Conservation (phyloP, 2,329 filamentous ascomycete species). For the Colletotrichum liaoningense region DNA sequence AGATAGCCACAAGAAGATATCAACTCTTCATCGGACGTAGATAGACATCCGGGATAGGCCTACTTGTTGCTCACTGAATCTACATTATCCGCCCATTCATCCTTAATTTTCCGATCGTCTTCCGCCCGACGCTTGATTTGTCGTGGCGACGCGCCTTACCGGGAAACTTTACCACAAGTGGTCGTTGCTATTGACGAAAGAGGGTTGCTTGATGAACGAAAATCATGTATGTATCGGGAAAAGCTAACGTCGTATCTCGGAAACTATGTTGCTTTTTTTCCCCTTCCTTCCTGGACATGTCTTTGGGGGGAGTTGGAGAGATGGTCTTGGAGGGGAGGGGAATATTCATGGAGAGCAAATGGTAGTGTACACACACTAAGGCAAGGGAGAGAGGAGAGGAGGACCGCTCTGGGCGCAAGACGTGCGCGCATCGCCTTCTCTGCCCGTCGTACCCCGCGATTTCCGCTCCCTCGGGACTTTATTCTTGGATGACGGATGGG, state of each 20-base stretch:
- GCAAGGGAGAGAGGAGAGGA: background rate
- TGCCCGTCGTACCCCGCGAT: conserved; percentile 24
- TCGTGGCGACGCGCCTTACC: background rate
- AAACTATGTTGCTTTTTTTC: background rate
- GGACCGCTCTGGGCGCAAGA: background rate
- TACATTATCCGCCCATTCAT: conserved; percentile 21
- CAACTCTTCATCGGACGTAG: conserved; percentile 22
- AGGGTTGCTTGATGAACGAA: background rate
- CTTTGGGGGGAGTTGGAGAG: background rate
- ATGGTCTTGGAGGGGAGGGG: background rate
- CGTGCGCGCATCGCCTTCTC: background rate
- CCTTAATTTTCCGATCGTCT: background rate
- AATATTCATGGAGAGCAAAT: background rate
- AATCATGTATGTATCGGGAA: conserved; percentile 1
- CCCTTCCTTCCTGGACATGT: background rate
- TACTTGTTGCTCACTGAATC: conserved; percentile 32
- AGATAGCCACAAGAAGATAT: conserved; percentile 12
- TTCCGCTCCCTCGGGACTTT: conserved; percentile 17
- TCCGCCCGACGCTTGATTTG: background rate
- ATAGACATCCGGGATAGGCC: conserved; percentile 30
- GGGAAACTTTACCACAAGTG: conserved; percentile 3
- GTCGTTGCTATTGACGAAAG: background rate
- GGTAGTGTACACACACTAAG: too few species aligned
- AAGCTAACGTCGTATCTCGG: conserved; percentile 12
- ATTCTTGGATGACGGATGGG: background rate